Base-by-base conservation (phyloP, 2,329 filamentous ascomycete genomes). In the Metarhizium rileyi region DNA sequence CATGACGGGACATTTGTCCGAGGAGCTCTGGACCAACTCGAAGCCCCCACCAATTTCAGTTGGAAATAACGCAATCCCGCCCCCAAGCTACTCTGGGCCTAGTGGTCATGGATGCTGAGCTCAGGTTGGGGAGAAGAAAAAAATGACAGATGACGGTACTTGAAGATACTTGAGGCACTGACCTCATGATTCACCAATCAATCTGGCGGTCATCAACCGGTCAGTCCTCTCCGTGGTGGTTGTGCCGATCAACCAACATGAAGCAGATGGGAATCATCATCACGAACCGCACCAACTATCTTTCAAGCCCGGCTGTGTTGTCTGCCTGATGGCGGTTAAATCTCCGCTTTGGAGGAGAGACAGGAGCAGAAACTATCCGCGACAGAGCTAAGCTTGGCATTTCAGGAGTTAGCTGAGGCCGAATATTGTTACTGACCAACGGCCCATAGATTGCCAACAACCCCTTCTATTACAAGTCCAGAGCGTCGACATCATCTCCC, bases 141-240 rank as follows among this genome's bases (percentile, higher is more conserved):
- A 58, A 52, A 50, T 60, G 53, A 57, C 52, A 59, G 46, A 46
- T 48, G 57, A 47, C 22, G 52, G 52, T 57, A 57, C 58, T 47
- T 57, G 12, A 20, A 36, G 53, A 49, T 55, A 60, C 59, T 40
- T 52, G 12, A 26, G 12, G 26, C n/a, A 44, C 6, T 16, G 48
- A 16, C 27, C 22, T 47, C 27, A 26, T 46, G 44, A 43, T 50
- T 18, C 28, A 43, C 38, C 44, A 38, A 33, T 33, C 44, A 47
- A 22, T 27, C 30, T 38, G 18, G 10, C 6, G 25, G 26, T 20
- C 8, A 47, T 43, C 5, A n/a, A 33, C 35, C 35, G 16, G 30
- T 14, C 30, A 33, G 30, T 4, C 10, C 16, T 14, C 10, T 33
- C 30, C 10, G 12, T 14, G 14, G 30, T 33, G 30, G 30, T n/a